These are phyloP conservation scores for Coemansia umbellata DNA, from an alignment of 192 early-diverging fungal genomes.

Conservation along the genomic window DNA sequence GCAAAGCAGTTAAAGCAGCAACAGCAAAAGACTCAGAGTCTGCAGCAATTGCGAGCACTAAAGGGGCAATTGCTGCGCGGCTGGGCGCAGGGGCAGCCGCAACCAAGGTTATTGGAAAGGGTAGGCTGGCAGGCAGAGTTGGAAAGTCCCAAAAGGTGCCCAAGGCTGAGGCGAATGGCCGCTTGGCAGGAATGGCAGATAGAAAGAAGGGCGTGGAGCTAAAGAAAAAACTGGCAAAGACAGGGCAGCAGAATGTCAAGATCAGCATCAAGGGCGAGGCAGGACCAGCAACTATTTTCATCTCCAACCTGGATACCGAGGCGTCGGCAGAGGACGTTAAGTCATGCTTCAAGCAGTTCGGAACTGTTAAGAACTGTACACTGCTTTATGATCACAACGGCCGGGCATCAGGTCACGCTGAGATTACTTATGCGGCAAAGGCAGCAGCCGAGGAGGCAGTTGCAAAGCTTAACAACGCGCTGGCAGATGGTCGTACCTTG, in stretches of 20 bases:
- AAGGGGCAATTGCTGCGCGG: neutral
- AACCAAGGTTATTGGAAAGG: slow-evolving; percentile 1
- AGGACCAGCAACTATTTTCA: slow-evolving; percentile 39
- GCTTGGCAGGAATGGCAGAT: slow-evolving; percentile 18
- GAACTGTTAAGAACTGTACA: slow-evolving; percentile 42
- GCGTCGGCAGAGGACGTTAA: slow-evolving; percentile 50
- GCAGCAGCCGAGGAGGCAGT: slow-evolving; percentile 38
- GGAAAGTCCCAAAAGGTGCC: slow-evolving; percentile 7
- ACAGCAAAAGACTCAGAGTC: neutral
- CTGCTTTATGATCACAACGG: slow-evolving; percentile 41
- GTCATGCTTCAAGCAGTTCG: slow-evolving; percentile 53
- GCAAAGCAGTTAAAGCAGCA: slow-evolving; percentile 1
- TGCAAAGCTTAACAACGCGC: slow-evolving; percentile 38
- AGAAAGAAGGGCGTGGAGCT: slow-evolving; percentile 2
- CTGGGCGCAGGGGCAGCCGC: neutral
- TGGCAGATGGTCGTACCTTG: slow-evolving; percentile 49
- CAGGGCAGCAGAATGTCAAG: slow-evolving; percentile 3
- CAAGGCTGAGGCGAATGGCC: slow-evolving; percentile 8
- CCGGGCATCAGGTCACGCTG: slow-evolving; percentile 46
- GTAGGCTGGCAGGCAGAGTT: neutral
- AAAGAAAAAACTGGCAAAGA: slow-evolving; percentile 1
- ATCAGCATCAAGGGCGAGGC: slow-evolving; percentile 45
- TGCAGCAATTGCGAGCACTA: neutral
- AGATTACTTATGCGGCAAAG: slow-evolving; percentile 40
- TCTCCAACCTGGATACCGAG: slow-evolving; percentile 48